phyloP scores from a whole-genome alignment of 2,329 filamentous ascomycete genomes.

The Fusarium nurragi region DNA sequence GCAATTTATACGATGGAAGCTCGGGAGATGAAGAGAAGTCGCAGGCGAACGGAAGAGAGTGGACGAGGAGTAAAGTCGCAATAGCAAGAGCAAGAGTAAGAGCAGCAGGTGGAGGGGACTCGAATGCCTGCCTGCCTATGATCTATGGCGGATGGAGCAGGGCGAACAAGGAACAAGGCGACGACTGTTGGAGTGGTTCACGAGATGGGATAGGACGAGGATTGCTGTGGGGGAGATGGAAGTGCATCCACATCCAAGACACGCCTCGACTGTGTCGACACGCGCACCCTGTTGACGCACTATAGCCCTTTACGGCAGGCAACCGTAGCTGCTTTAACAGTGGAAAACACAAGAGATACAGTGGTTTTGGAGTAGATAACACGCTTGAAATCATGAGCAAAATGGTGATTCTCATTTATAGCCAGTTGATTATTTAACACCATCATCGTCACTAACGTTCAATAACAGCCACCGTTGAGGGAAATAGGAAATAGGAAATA shows the following conservation, averaged over 20 bases:
- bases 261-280: conserved; percentile 32
- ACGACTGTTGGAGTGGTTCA: conserved; percentile 30
- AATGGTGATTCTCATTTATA: background rate
- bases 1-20: conserved; percentile 35
- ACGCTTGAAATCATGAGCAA: background rate
- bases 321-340: conserved; percentile 23
- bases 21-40: conserved; percentile 12
- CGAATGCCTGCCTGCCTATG: conserved; percentile 26
- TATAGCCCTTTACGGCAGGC: conserved; percentile 29
- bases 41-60: conserved; percentile 41
- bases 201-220: conserved; percentile 20
- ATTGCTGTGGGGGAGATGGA: conserved; percentile 9
- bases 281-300: conserved; percentile 35
- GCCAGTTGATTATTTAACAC: rapidly evolving
- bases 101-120: conserved; percentile 26
- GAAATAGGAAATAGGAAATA: too few relatives aligned
- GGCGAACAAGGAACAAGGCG: conserved; percentile 44
- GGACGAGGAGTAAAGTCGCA: conserved; percentile 38
- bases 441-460: background rate
- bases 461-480: background rate
- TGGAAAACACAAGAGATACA: background rate
- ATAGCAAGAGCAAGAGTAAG: conserved; percentile 10
- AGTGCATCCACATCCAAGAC: conserved; percentile 23
- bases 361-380: background rate
- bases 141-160: conserved; percentile 22